Evolutionary conservation across 345 rosid genomes (phyloP).

Genomic region (Acer saccharum): DNA sequence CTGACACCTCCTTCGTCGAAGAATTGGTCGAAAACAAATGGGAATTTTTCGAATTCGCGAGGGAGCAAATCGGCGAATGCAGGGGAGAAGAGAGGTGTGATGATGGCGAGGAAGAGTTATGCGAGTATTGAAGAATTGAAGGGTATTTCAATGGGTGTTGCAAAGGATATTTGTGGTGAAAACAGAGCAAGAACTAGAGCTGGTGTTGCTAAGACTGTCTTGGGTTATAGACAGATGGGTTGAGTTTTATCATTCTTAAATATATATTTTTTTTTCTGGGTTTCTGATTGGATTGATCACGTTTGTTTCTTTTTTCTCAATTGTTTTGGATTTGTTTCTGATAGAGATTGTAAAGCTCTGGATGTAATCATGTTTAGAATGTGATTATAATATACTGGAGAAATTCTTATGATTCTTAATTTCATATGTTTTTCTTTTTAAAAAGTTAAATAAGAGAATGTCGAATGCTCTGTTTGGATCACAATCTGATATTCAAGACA

Average conservation of each 20-base stretch:
- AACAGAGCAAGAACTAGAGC: slow-evolving; percentile 37
- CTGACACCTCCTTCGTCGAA: slow-evolving; percentile 64
- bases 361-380: slow-evolving; percentile 22
- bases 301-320: not conserved
- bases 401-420: not conserved
- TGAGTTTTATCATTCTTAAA: not conserved
- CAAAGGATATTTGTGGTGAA: slow-evolving; percentile 55
- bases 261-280: not conserved
- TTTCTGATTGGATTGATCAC: not conserved
- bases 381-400: not conserved
- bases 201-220: slow-evolving; percentile 36
- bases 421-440: no score
- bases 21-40: slow-evolving; percentile 39
- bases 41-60: slow-evolving; percentile 43
- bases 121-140: slow-evolving; percentile 65
- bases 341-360: slow-evolving; percentile 20
- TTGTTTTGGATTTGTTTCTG: not conserved
- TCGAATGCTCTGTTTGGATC: no score
- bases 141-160: slow-evolving; percentile 54
- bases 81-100: slow-evolving; percentile 57
- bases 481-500: no score
- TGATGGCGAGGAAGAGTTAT: slow-evolving; percentile 69
- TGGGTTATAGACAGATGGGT: slow-evolving; percentile 46
- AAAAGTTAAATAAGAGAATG: no score
- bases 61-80: slow-evolving; percentile 77